Base-by-base conservation (phyloP, 1,139 yeast genomes). In the Dujonia santamariae region DNA sequence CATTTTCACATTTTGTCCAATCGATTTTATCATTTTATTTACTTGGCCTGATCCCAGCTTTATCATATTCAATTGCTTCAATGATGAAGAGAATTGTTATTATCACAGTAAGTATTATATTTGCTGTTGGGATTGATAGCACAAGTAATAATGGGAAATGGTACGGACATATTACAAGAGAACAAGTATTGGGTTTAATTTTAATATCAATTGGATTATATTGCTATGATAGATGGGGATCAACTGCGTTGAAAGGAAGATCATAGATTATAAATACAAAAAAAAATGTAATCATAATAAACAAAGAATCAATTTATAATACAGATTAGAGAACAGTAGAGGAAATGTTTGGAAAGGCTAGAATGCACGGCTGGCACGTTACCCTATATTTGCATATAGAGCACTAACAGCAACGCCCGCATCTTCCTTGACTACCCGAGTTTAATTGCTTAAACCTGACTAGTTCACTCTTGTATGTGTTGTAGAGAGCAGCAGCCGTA, bases 401-500 rank as follows among this genome's bases (percentile, higher is more conserved):
- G 13, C 30, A 36, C 30, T 7, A 19, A 20, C 60, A 50, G 50
- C 51, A 59, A 54, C 59, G 68, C 70, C 72, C 69, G 68, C 53
- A 54, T 45, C 38, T 48, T 59, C 72, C 72, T 43, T 60, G 64
- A 66, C 72, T 63, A 64, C 63, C 60, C 59, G 36, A 36, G 36
- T 19, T 35, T 47, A 45, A 40, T 44, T 35, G 20, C 17, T 24
- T 27, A 25, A 30, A 37, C 39, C 41, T 38, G 56, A 51, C 62
- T 61, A 63, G 72, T 64, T 40, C 59, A 57, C 73, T 69, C 63
- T 68, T 50, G 75, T 52, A 66, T 64, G 68, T 55, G 74, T 69
- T 69, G 75, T 69, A 69, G 75, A 68, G 75, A 69, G 75, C 66
- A 53, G 48, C 63, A 61, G 56, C 50, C 67, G 67, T 68, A 55